Base-by-base conservation (phyloP, 1,284 basidiomycete genomes). In the Rhodotorula sp. region DNA sequence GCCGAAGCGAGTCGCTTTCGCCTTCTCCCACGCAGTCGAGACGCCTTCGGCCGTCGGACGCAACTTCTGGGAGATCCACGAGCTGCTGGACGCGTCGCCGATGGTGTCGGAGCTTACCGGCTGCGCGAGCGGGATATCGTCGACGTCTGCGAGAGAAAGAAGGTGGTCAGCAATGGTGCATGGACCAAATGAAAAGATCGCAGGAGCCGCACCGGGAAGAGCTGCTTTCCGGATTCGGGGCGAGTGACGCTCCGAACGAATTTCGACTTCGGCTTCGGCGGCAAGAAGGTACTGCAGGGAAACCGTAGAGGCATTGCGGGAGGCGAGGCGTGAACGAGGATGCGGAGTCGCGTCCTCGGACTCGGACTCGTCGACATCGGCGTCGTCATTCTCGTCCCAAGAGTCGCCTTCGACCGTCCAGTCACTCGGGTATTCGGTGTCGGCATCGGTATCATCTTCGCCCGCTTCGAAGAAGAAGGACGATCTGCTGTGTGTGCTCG, bases 251-350 rank as follows among this genome's bases (percentile, higher is more conserved):
- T 49, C 46, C 43, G 59, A 49, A 46, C n/a, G 26, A 29, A 8
- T 49, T 5, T 49, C 26, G n/a, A 51, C 67, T 31, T 70, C 64
- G 7, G 26, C 59, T 51, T 74, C 75, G 18, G 73, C 69, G 47
- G 69, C 65, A 39, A 76, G 61, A 12, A 76, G 61, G 60, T 74
- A 63, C 39, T 74, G 70, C 34, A 76, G 67, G 49, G 72, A 74
- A 34, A 72, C 65, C 16, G 69, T 65, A 46, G 75, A 76, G 8
- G 72, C 59, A 47, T 69, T 72, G 23, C 74, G 54, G 51, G 74
- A 76, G 29, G 47, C n/a, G 18, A 54, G 39, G 46, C 52, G 48
- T 58, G 66, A 68, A 16, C 62, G 54, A 46, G 56, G 29, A 26
- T 18, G 16, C 31, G 49, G 29, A 5, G 61, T 52, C 31, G n/a